Conservation (phyloP, 306 rosid genomes). For the Trifolium fragiferum region DNA sequence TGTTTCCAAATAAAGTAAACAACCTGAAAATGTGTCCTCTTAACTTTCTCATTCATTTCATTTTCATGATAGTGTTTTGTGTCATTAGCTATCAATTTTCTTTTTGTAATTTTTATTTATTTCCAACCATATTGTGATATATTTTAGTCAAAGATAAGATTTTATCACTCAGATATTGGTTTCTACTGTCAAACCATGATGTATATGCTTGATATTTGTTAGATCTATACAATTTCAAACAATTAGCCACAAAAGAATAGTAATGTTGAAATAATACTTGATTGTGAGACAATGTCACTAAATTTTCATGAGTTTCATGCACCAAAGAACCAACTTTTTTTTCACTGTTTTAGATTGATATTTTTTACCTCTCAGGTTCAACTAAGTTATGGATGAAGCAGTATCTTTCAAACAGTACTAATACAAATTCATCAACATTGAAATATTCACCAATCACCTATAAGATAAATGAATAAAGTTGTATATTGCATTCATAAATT, state of each 20-base stretch:
- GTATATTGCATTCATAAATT: too few relatives aligned
- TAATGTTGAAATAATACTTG: too few relatives aligned
- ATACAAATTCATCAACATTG: too few relatives aligned
- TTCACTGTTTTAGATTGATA: background rate
- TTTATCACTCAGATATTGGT: too few relatives aligned
- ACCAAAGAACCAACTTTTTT: too few relatives aligned
- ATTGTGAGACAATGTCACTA: too few relatives aligned
- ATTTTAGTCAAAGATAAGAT: background rate
- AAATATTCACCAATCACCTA: too few relatives aligned
- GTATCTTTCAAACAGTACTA: too few relatives aligned
- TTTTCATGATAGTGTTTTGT: background rate
- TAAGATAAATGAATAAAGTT: too few relatives aligned
- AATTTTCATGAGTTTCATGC: background rate
- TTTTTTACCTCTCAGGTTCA: background rate
- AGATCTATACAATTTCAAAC: background rate
- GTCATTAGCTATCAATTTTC: background rate
- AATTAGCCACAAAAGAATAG: background rate
- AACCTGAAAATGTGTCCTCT: background rate
- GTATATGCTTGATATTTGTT: background rate
- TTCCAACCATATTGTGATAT: background rate
- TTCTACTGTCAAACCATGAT: background rate
- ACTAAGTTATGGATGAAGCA: too few relatives aligned
- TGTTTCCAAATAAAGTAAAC: background rate
- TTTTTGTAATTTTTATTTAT: background rate
- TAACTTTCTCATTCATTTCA: background rate